Percentiles rank a stretch among this genome's conserved stretches.
Evolutionary conservation across 345 rosid genomes (phyloP).

Genomic region (Sisymbrium irio): DNA sequence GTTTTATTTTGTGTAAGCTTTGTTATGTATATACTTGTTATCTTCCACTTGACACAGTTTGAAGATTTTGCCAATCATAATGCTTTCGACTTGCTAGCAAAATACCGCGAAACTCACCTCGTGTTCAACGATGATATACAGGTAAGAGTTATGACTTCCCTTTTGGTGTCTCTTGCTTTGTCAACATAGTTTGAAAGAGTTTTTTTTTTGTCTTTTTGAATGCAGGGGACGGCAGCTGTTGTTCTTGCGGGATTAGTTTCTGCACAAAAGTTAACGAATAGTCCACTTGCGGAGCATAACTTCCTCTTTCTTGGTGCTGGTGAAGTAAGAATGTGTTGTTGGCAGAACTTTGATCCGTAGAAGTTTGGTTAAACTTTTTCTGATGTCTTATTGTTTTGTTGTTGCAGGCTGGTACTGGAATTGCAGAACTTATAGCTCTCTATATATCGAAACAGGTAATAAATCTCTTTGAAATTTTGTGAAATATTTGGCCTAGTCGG

Average conservation of each 20-base stretch:
- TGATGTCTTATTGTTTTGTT: background rate
- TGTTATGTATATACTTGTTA: background rate
- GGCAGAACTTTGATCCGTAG: background rate
- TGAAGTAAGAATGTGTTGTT: conserved; percentile 50
- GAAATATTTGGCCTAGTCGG: background rate
- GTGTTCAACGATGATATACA: conserved; percentile 98
- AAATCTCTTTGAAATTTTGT: background rate
- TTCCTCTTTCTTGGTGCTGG: conserved; percentile 98
- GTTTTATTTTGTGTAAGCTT: background rate
- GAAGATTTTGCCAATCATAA: conserved; percentile 99
- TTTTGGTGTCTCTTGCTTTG: background rate
- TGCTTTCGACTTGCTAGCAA: conserved; percentile 77
- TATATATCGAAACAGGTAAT: conserved; percentile 89
- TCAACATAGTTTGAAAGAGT: background rate
- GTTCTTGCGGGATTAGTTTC: conserved; percentile 88
- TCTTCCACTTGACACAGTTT: conserved; percentile 48
- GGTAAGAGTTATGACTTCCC: conserved; percentile 34
- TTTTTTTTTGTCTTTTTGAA: background rate
- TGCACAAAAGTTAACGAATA: conserved; percentile 65
- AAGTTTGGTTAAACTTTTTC: background rate
- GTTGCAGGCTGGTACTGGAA: conserved; percentile 95
- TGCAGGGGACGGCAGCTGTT: conserved; percentile 93
- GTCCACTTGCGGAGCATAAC: conserved; percentile 64
- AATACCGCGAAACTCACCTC: conserved; percentile 72
- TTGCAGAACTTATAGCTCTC: conserved; percentile 92